Base-by-base conservation (phyloP, 1,139 yeast genomes). In the Sugiyamaella xylanicola region DNA sequence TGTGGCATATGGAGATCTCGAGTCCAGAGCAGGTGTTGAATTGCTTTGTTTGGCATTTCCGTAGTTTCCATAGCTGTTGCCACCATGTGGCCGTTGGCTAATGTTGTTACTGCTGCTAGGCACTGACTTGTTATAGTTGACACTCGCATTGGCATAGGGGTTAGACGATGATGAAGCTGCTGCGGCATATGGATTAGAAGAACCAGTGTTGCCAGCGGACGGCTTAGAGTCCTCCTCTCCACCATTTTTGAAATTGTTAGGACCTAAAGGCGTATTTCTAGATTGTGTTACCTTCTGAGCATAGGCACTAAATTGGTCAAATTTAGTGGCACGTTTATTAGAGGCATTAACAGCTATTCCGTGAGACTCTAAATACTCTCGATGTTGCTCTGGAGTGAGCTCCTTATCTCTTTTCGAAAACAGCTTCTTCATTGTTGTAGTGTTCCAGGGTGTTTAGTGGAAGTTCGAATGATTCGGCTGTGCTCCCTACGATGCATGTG, bases 371-470 rank as follows among this genome's bases (percentile, higher is more conserved):
- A 72, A 62, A 19, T 54, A 58, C 55, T 70, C 69, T 45, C 64
- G 60, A 55, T 64, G 64, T 61, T 72, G 71, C 57, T 70, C 74
- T n/a, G 66, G 66, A 35, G 70, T 63, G 56, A 65, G 63, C 62
- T 73, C 76, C 62, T 72, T 72, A 19, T 66, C 63, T 59, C 63
- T 68, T 55, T 68, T 72, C 57, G 61, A 63, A 59, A 72, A 70
- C 55, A 68, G 57, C 54, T 69, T 70, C 59, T 72, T 71, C 68
- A 71, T 70, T 40, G 37, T 62, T 44, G 7, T 15, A 15, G 11
- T 16, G n/a, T 19, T 19, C 15, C 16, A 5, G 8, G 9, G 9
- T 25, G 5, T 5, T 5, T 25, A 5, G 29, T 9, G 9, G 8
- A 25, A n/a, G n/a, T n/a, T n/a, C n/a, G n/a, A n/a, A n/a, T n/a